Conservation (phyloP, 805 yeast genomes). For the Barnettozyma californica region DNA sequence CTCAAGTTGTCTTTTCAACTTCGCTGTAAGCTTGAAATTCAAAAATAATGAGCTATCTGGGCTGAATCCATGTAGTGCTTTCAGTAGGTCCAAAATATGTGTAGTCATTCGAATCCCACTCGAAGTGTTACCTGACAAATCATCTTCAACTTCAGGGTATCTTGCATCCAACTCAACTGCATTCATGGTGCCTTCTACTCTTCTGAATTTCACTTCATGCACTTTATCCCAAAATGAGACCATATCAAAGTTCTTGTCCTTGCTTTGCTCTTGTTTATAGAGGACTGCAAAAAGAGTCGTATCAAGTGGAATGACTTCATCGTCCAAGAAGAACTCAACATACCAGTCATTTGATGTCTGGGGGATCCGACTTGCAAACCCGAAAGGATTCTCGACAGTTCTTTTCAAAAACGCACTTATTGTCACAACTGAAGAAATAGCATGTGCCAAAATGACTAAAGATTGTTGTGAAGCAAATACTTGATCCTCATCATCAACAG, state of each 20-base stretch:
- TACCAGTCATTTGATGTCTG: conserved; percentile 24
- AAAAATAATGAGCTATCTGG: conserved; percentile 37
- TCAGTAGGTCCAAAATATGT: conserved; percentile 43
- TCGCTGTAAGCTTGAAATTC: conserved; percentile 80
- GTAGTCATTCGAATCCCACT: not conserved
- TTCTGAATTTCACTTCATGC: conserved; percentile 48
- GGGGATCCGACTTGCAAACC: conserved; percentile 18
- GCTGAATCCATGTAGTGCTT: conserved; percentile 35
- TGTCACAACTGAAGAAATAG: conserved; percentile 44
- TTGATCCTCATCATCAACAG: conserved; percentile 29
- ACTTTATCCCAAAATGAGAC: conserved; percentile 50
- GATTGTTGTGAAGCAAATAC: conserved; percentile 23
- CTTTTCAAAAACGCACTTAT: conserved; percentile 39
- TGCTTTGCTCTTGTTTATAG: conserved; percentile 41
- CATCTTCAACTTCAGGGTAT: conserved; percentile 27
- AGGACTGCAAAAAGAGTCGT: conserved; percentile 77
- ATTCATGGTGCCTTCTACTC: conserved; percentile 26
- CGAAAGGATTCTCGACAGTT: conserved; percentile 27
- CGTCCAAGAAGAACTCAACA: conserved; percentile 55
- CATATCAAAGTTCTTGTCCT: conserved; percentile 38
- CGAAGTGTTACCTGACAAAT: conserved; percentile 25
- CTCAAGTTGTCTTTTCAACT: conserved; percentile 79
- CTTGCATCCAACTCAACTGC: conserved; percentile 21
- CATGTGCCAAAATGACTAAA: conserved; percentile 41
- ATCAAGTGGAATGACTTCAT: conserved; percentile 52